Base-by-base conservation (phyloP, 768 basidiomycete genomes). In the Boletus rex-veris region DNA sequence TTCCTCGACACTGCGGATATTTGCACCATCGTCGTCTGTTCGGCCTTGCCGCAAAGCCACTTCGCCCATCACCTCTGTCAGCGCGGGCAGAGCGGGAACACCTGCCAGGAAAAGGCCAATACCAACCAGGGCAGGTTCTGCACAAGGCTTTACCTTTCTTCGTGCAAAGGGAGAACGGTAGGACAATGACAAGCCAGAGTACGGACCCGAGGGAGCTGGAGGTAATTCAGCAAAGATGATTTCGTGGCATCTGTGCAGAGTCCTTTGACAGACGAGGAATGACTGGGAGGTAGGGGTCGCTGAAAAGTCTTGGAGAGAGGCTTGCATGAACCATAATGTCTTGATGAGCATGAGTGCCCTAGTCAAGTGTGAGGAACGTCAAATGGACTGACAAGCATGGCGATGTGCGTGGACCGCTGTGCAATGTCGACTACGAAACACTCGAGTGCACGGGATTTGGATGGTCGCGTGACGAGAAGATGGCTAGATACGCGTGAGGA, bases 261-360 rank as follows among this genome's bases (percentile, higher is more conserved):
- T 83, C 55, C 96, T 84, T 71, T 95, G 92, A 70, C 97, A 98
- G 53, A 96, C 88, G 45, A 83, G 75, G 72, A 98, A 98, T 1
- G 93, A 91, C 40, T 74, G 80, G 3, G 92, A 86, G 45, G 83
- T 80, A 14, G 77, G 42, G 71, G 63, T 40, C 10, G 61, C 54
- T 44, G 55, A 80, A 8, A 98, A 77, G 70, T 99, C 97, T 53
- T 82, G 83, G 18, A 99, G 77, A 26, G 90, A 85, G 15, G 96
- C 92, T 81, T 98, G 97, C 88, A 98, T 95, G 73, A 95, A 97
- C 94, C 96, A 98, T 42, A 99, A 74, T 0, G 97, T 98, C 93
- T 95, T 66, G 8, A 24, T 21, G 45, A 26, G 21, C 26, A 45
- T 60, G 33, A 63, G 60, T 15, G 45, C 19, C 21, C 50, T 55